Base-by-base conservation (phyloP, 805 yeast genomes). In the Starmerella ratchasimensis region DNA sequence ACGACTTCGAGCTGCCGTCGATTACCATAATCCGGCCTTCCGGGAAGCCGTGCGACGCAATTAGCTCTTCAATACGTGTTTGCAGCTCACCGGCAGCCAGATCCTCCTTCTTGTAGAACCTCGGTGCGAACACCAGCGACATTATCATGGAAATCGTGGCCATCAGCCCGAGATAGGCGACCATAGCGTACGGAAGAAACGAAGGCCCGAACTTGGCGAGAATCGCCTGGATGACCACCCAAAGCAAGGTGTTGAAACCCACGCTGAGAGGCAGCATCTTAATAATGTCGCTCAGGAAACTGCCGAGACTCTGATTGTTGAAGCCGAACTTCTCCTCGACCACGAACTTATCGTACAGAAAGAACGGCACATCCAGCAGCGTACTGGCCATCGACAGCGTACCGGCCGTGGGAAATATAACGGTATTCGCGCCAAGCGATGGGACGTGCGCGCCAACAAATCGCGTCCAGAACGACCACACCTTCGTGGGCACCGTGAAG, bases 1-100 rank as follows among this genome's bases (percentile, higher is more conserved):
- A 74, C 1, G 95, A 82, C 64, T 97, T 78, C 56, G 80, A 82
- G 29, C 97, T 86, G 13, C 96, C 97, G 58, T 90, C 98, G 55
- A 86, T 74, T 33, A 86, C 96, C 52, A 71, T 82, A 39, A 90
- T 65, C 53, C 83, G 75, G 39, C 76, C 72, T 54, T 88, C 69
- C 44, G 98, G 98, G 72, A 90, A 90, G 26, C 72, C 65, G 54
- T 81, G 79, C 38, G 68, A 61, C n/a, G 64, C 55, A 15, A 97
- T 95, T 46, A 90, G 71, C 15, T 71, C 64, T 59, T 84, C 93
- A 58, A 90, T 83, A 4, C 79, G 74, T 9, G 68, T 60, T 56
- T 81, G 81, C 61, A 90, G 71, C 56, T 83, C 86, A 27, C 97
- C 96, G 32, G 80, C 83, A 49, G 80, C 83, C 49, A 90, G 70